Conservation (phyloP, 805 yeast species). For the Nakazawaea peltata region DNA sequence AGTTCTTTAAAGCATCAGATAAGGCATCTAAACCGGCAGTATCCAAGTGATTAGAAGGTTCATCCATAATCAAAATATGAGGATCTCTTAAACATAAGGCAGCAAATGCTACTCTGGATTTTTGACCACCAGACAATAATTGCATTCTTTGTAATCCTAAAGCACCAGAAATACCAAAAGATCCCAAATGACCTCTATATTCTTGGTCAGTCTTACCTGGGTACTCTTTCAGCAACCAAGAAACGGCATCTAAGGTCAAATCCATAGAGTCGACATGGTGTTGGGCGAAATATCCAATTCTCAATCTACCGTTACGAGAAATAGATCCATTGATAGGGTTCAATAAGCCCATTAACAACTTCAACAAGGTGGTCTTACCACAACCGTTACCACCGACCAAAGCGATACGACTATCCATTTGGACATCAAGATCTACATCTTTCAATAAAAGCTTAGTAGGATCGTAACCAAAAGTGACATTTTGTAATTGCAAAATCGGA, state of each 20-base stretch:
- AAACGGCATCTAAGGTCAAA: slow-evolving; percentile 72
- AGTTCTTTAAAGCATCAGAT: slow-evolving; percentile 77
- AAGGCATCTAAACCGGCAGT: slow-evolving; percentile 96
- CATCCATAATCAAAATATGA: slow-evolving; percentile 87
- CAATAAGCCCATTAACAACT: slow-evolving; percentile 72
- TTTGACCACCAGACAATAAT: slow-evolving; percentile 93
- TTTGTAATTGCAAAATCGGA: slow-evolving; percentile 83
- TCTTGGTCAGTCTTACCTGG: slow-evolving; percentile 97
- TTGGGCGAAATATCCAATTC: slow-evolving; percentile 97
- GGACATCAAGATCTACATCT: slow-evolving; percentile 83
- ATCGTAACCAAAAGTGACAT: slow-evolving; percentile 79
- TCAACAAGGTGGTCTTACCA: slow-evolving; percentile 94
- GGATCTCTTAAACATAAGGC: slow-evolving; percentile 86
- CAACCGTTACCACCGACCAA: slow-evolving; percentile 99
- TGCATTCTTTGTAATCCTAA: slow-evolving; percentile 88
- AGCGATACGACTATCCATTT: slow-evolving; percentile 91
- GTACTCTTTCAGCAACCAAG: slow-evolving; percentile 83
- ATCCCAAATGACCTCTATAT: slow-evolving; percentile 91
- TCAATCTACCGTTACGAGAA: slow-evolving; percentile 72
- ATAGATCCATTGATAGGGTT: slow-evolving; percentile 74
- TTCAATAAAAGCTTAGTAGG: slow-evolving; percentile 56
- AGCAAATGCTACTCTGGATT: slow-evolving; percentile 97
- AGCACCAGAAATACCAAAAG: slow-evolving; percentile 95
- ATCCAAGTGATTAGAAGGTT: slow-evolving; percentile 98
- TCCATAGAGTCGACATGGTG: slow-evolving; percentile 99